Evolutionary conservation across 1,284 basidiomycete genomes (phyloP).

Genomic region (Leccinum fallax): DNA sequence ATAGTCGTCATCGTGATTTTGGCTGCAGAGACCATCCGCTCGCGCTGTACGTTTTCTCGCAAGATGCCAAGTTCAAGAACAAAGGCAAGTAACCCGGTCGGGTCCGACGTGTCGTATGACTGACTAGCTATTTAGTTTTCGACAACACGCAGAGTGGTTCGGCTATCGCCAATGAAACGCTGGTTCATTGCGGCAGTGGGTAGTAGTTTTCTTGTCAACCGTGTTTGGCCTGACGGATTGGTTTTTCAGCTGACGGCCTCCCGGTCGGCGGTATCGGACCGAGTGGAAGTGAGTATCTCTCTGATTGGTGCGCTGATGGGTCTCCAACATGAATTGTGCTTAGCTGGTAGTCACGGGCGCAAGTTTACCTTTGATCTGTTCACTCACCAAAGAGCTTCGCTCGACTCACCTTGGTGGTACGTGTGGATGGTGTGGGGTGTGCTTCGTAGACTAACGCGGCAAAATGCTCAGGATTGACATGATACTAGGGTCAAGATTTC

Average conservation of each 20-base stretch:
- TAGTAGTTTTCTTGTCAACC: not conserved
- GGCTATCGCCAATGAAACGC: conserved; percentile 65
- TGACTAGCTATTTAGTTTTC: conserved; percentile 48
- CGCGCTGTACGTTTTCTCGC: conserved; percentile 75
- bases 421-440: conserved; percentile 5
- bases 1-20: not conserved
- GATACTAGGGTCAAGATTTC: conserved; percentile 59
- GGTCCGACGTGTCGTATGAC: not conserved
- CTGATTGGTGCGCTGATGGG: not conserved
- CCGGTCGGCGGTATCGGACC: conserved; percentile 76
- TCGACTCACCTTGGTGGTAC: conserved; percentile 69
- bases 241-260: conserved; percentile 53
- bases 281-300: conserved; percentile 61
- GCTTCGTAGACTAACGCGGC: conserved; percentile 1
- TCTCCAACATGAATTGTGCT: not conserved
- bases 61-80: conserved; percentile 58
- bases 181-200: conserved; percentile 58
- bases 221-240: not conserved
- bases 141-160: conserved; percentile 69
- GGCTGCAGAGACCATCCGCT: conserved; percentile 69
- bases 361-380: conserved; percentile 71
- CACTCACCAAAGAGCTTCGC: conserved; percentile 61
- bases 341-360: conserved; percentile 64
- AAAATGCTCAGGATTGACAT: conserved; percentile 51
- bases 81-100: conserved; percentile 46